phyloP scores from a whole-genome alignment of 2,329 filamentous ascomycete genomes.

The Calonectria naviculata region DNA sequence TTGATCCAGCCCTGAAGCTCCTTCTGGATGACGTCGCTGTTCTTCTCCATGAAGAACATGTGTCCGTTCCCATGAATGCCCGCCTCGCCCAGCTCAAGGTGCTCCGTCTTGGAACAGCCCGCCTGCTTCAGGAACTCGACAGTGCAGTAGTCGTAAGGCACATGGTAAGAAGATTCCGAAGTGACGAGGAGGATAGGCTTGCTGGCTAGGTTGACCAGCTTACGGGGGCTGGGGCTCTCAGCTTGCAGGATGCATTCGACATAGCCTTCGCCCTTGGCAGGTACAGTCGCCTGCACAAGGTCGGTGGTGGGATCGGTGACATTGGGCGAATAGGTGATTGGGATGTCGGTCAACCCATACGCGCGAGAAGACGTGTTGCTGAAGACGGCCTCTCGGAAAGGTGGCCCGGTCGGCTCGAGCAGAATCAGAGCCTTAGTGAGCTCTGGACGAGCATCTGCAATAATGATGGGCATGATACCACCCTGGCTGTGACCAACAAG shows the following conservation, averaged over 20 bases:
- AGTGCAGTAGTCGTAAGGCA: slow-evolving; percentile 35
- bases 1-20: slow-evolving; percentile 30
- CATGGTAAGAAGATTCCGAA: slow-evolving; percentile 30
- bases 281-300: slow-evolving; percentile 24
- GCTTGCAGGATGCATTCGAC: slow-evolving; percentile 33
- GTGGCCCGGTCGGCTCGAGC: slow-evolving; percentile 60
- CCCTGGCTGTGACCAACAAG: slow-evolving; percentile 60
- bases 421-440: slow-evolving; percentile 55
- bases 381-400: slow-evolving; percentile 56
- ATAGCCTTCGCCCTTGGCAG: slow-evolving; percentile 5
- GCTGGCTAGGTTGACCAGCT: slow-evolving; percentile 47
- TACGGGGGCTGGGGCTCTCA: slow-evolving; percentile 19
- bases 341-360: slow-evolving; percentile 61
- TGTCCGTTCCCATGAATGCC: slow-evolving; percentile 37
- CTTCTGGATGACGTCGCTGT: slow-evolving; percentile 31
- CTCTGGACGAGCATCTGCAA: slow-evolving; percentile 46
- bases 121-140: slow-evolving; percentile 34
- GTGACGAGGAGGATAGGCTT: slow-evolving; percentile 38
- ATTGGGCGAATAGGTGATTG: slow-evolving; percentile 58
- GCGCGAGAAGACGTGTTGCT: slow-evolving; percentile 45
- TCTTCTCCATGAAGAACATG: slow-evolving; percentile 41
- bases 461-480: slow-evolving; percentile 48
- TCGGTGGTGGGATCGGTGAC: slow-evolving; percentile 30
- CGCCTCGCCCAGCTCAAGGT: slow-evolving; percentile 30
- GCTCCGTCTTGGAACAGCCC: slow-evolving; percentile 32